Evolutionary conservation across 257 asterid species (phyloP).

Genomic region (Penstemon barbatus): DNA sequence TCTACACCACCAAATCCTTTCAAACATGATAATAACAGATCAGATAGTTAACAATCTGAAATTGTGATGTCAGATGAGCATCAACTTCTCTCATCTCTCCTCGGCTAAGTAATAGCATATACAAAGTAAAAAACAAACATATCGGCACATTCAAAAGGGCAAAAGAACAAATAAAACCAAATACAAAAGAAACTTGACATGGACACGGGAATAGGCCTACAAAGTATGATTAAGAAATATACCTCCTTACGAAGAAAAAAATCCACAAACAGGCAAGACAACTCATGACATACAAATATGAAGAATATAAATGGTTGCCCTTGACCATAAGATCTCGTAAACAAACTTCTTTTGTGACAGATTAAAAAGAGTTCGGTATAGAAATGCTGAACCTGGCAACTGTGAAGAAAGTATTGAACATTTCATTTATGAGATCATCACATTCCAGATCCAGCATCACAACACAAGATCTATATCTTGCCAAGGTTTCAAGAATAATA

Average conservation of each 20-base stretch:
- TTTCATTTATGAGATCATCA: constrained; percentile 83
- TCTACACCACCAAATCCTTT: constrained; percentile 2
- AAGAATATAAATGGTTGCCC: constrained; percentile 1
- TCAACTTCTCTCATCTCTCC: constrained; percentile 21
- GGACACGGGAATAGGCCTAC: not conserved
- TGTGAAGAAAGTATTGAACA: constrained; percentile 73
- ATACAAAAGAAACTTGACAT: not conserved
- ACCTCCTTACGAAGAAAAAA: not conserved
- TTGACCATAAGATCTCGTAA: not conserved
- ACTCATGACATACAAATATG: constrained; percentile 12
- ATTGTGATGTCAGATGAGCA: constrained; percentile 3
- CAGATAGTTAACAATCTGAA: constrained; percentile 9
- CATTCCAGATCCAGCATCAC: constrained; percentile 99
- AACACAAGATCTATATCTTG: constrained; percentile 91
- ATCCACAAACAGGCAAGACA: constrained; percentile 3
- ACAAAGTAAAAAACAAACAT: constrained; percentile 2
- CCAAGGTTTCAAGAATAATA: constrained; percentile 88
- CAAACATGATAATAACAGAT: constrained; percentile 21
- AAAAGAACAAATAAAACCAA: constrained; percentile 1
- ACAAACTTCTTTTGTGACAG: not conserved
- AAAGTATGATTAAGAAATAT: not conserved
- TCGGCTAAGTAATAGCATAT: not conserved
- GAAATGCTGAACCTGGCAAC: constrained; percentile 67
- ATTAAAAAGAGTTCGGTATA: constrained; percentile 14
- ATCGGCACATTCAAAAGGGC: not conserved